Conservation (phyloP, 805 yeast species). For the Candida andamanensis region DNA sequence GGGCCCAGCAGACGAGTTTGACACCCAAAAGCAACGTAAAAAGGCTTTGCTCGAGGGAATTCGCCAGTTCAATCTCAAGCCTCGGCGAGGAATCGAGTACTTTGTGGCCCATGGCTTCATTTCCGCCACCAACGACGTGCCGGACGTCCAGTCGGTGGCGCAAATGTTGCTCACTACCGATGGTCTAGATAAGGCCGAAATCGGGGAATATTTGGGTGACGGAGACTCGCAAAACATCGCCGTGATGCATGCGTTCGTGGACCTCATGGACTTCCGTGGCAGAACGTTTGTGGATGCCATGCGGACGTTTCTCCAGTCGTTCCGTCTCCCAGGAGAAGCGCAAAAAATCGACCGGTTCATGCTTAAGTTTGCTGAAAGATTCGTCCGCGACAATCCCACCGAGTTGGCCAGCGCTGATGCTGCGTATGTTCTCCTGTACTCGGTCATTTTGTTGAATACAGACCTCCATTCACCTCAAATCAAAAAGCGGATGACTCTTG, state of each 20-base stretch:
- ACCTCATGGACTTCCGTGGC: conserved; percentile 69
- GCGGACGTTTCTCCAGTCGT: conserved; percentile 76
- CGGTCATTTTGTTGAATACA: conserved; percentile 88
- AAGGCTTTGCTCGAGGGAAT: conserved; percentile 76
- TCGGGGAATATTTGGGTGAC: conserved; percentile 93
- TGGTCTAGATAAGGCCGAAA: conserved; percentile 72
- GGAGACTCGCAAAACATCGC: conserved; percentile 73
- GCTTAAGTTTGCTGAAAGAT: conserved; percentile 95
- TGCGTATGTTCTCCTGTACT: conserved; percentile 87
- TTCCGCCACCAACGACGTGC: conserved; percentile 51
- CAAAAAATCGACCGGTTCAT: conserved; percentile 95
- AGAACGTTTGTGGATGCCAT: conserved; percentile 78
- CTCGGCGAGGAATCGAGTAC: conserved; percentile 69
- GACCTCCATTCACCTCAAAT: conserved; percentile 90
- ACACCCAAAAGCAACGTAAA: conserved; percentile 75
- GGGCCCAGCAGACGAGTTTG: conserved; percentile 83
- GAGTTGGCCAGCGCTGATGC: conserved; percentile 89
- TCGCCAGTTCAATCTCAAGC: conserved; percentile 75
- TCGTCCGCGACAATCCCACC: conserved; percentile 81
- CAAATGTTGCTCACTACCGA: conserved; percentile 63
- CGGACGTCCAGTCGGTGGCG: conserved; percentile 69
- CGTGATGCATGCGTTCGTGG: conserved; percentile 91
- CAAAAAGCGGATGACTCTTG: conserved; percentile 79
- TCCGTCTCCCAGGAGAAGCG: conserved; percentile 96
- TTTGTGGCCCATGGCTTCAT: conserved; percentile 64